Evolutionary conservation across 768 basidiomycete species (phyloP), one percentile per base, ranked within the genome.

Genomic region (Boletus subcaerulescens): DNA sequence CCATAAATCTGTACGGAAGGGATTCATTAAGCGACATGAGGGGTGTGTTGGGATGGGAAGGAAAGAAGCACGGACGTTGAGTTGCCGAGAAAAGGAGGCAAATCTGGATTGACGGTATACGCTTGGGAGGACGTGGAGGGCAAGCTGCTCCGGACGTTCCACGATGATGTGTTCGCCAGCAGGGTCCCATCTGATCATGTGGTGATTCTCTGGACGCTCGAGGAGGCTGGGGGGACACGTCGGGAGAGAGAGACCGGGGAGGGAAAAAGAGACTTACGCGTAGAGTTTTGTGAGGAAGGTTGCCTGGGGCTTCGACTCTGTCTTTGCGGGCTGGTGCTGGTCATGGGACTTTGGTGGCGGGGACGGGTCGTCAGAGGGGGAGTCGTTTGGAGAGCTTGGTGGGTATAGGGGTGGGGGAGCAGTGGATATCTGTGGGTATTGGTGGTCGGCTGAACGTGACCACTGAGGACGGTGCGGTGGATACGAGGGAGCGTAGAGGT

Each of bases 241-340:
- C 33, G 52, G 60, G 61, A 50, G 60, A 63, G 48, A 63, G 17
- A 42, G 26, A 20, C 18, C 46, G 49, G 39, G 46, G 38, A 35
- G 39, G n/a, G 54, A 50, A 31, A 41, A 48, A n/a, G 33, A 10
- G 32, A 86, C 89, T 65, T 67, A 93, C 93, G 89, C 88, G 82
- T 95, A 97, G 47, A 97, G 83, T 80, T 95, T 96, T 72, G 93
- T 97, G 67, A 97, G 80, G 71, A 97, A 97, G n/a, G 93, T 95
- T 0, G 91, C 89, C 77, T 93, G 90, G 0, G 89, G 90, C 73
- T 93, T 93, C 51, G 82, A 75, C 60, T 90, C 88, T 40, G 82
- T 67, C 76, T 90, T 91, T 70, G 76, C 74, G n/a, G 78, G 74
- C 48, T 75, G 79, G 38, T 82, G 70, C 64, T 76, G 80, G 68